Conservation (phyloP, 148 eudicot species). For the Simmondsia chinensis region DNA sequence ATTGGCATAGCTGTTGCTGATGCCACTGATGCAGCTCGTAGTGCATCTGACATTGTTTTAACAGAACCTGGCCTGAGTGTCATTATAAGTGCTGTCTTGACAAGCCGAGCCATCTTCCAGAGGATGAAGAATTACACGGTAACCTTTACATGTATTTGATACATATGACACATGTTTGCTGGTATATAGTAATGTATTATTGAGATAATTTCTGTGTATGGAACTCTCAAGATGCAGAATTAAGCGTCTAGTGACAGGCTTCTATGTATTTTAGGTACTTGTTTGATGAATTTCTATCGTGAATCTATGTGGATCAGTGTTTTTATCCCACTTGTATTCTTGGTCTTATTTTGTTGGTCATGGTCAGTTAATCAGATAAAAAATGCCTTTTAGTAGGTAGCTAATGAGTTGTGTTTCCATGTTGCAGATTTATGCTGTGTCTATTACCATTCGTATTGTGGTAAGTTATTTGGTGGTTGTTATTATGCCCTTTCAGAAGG, state of each 20-base stretch:
- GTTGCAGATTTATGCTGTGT: constrained; percentile 53
- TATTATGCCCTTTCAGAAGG: not conserved
- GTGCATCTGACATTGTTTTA: constrained; percentile 77
- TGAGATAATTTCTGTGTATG: no score
- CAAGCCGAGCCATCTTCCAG: constrained; percentile 73
- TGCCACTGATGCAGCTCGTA: constrained; percentile 86
- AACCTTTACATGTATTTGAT: not conserved
- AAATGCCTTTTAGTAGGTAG: not conserved
- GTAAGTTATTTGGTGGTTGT: constrained; percentile 17
- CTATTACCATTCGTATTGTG: constrained; percentile 49
- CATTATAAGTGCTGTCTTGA: constrained; percentile 72
- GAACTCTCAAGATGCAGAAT: no score
- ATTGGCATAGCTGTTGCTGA: constrained; percentile 82
- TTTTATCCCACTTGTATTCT: no score
- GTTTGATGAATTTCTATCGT: no score
- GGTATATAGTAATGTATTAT: no score
- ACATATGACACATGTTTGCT: no score
- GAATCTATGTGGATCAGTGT: no score
- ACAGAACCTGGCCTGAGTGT: constrained; percentile 82
- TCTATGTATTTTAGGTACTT: no score
- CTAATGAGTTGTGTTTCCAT: constrained; percentile 1
- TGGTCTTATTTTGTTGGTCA: no score
- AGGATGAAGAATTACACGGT: constrained; percentile 83
- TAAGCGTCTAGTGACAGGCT: no score
- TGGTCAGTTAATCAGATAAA: no score